phyloP scores from a whole-genome alignment of 805 yeast species.

The Monosporozyma siamensis region DNA sequence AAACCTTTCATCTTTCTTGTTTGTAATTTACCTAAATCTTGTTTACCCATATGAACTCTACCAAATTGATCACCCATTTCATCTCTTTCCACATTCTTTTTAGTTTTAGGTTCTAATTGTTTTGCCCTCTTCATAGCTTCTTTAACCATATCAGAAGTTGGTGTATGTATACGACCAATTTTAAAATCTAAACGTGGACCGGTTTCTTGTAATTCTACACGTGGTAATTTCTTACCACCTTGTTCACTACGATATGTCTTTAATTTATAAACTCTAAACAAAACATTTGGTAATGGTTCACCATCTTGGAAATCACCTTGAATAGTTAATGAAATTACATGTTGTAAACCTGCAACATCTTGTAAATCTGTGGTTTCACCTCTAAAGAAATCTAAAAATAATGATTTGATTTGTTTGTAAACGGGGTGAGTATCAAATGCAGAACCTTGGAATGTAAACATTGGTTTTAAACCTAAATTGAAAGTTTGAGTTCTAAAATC shows the following conservation, averaged over 20 bases:
- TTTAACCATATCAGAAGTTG: constrained; percentile 81
- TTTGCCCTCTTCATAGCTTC: constrained; percentile 78
- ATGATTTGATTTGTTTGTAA: constrained; percentile 74
- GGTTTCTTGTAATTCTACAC: constrained; percentile 88
- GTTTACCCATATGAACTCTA: constrained; percentile 91
- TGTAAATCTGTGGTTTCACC: constrained; percentile 73
- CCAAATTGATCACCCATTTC: constrained; percentile 94
- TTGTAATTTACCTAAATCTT: constrained; percentile 81
- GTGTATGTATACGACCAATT: constrained; percentile 74
- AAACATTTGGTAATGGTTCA: constrained; percentile 62
- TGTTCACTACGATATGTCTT: constrained; percentile 77
- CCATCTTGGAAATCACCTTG: constrained; percentile 68
- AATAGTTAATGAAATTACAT: constrained; percentile 72
- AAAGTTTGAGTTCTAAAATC: constrained; percentile 80
- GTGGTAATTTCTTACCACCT: constrained; percentile 57
- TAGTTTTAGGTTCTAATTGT: constrained; percentile 69
- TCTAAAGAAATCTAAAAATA: constrained; percentile 83
- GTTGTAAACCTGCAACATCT: constrained; percentile 92
- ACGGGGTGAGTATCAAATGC: constrained; percentile 85
- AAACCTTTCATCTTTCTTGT: constrained; percentile 98
- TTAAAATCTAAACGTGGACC: constrained; percentile 94
- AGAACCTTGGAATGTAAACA: constrained; percentile 89
- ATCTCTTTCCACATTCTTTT: constrained; percentile 85
- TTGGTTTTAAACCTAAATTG: constrained; percentile 83
- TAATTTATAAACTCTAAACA: constrained; percentile 85